Evolutionary conservation across 176 grass and related monocot genomes (phyloP).

Genomic region (Oryza glumipatula): DNA sequence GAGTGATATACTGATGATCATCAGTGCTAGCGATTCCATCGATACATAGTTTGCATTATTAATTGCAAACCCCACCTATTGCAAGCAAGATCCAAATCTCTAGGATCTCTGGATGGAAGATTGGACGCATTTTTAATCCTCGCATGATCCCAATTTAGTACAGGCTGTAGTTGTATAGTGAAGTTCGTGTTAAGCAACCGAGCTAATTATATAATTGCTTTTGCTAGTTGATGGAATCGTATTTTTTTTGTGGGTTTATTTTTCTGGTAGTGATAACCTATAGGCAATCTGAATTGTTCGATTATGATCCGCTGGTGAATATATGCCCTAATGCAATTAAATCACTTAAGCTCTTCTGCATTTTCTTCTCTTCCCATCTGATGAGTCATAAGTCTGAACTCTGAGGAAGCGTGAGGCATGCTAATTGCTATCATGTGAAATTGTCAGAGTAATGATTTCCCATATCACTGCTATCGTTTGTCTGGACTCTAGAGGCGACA

Average conservation of each 20-base stretch:
- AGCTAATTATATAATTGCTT: not conserved
- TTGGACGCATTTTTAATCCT: constrained; percentile 21
- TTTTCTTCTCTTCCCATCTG: not conserved
- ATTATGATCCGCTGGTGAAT: not conserved
- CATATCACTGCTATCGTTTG: no score
- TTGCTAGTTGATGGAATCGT: not conserved
- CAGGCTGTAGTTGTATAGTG: not conserved
- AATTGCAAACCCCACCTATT: constrained; percentile 20
- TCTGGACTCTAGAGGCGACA: no score
- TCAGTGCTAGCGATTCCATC: not conserved
- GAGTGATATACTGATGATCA: not conserved
- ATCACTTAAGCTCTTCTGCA: not conserved
- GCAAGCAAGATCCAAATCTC: constrained; percentile 51
- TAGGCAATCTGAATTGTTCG: not conserved
- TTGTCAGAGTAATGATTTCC: not conserved
- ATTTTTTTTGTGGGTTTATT: not conserved
- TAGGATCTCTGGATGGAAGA: constrained; percentile 39
- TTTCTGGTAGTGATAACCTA: not conserved
- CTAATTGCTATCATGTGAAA: not conserved
- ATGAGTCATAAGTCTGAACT: not conserved
- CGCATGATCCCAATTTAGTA: constrained; percentile 28
- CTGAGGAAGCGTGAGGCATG: not conserved
- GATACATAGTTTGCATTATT: constrained; percentile 7
- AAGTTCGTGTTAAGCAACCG: constrained; percentile 15
- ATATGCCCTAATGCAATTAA: not conserved